Evolutionary conservation across 495 filamentous ascomycete genomes (phyloP).

Genomic region (Niebla homalea): DNA sequence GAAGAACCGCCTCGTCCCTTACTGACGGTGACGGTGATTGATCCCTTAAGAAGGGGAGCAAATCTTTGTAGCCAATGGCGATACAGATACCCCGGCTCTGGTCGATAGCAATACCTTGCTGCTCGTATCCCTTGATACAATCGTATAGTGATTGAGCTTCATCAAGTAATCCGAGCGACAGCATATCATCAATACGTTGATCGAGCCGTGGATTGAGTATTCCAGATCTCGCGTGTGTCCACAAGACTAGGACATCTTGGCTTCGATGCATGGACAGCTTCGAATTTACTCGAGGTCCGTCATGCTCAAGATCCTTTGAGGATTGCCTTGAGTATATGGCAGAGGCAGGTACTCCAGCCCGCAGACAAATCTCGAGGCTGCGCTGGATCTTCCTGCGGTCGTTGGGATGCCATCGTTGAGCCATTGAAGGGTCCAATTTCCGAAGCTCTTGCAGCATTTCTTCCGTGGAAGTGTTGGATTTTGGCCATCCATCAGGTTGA

Average conservation of each 20-base stretch:
- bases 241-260: constrained; percentile 57
- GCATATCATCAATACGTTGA: constrained; percentile 69
- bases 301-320: neutral
- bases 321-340: constrained; percentile 54
- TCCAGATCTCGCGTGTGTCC: constrained; percentile 65
- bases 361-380: constrained; percentile 78
- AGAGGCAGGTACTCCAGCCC: constrained; percentile 65
- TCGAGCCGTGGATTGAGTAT: constrained; percentile 57
- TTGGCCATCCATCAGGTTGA: constrained; percentile 41
- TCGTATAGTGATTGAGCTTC: constrained; percentile 53
- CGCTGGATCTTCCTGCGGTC: constrained; percentile 80
- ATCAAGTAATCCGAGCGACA: constrained; percentile 53
- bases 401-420: constrained; percentile 83
- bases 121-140: constrained; percentile 33
- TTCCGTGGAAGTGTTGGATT: constrained; percentile 56
- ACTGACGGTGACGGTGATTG: constrained; percentile 28
- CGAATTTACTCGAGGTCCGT: no score
- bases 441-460: constrained; percentile 55
- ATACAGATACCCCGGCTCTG: constrained; percentile 78
- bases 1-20: constrained; percentile 34
- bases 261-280: no score
- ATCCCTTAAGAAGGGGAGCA: constrained; percentile 52
- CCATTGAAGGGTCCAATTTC: constrained; percentile 81
- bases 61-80: constrained; percentile 90
- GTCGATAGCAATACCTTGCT: constrained; percentile 45